Percentiles rank a stretch among this genome's conserved stretches.
Evolutionary conservation across 2,329 filamentous ascomycete species (phyloP).

Genomic region (Arthrinium phaeospermum): DNA sequence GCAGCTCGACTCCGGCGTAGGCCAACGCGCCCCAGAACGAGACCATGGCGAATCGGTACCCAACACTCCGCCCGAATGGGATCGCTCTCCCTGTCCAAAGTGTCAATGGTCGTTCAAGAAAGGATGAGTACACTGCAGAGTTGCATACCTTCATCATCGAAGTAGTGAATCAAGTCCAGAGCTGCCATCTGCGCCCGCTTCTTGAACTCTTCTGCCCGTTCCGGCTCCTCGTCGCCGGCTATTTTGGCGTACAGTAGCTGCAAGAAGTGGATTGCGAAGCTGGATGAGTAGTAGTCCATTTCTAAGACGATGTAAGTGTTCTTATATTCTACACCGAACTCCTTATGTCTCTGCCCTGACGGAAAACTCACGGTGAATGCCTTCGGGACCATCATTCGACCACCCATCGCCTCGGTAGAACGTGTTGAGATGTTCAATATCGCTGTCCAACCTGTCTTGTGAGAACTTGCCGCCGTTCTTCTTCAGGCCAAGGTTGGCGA

Average conservation of each 20-base stretch:
- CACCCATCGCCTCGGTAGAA: slow-evolving; percentile 84
- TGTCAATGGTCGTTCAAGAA: not conserved
- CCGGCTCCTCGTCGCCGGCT: slow-evolving; percentile 69
- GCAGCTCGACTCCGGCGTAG: slow-evolving; percentile 76
- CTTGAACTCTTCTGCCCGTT: slow-evolving; percentile 71
- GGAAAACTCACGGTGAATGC: slow-evolving; percentile 66
- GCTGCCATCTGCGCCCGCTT: slow-evolving; percentile 70
- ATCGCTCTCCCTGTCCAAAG: slow-evolving; percentile 61
- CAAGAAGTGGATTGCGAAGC: slow-evolving; percentile 81
- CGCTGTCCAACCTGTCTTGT: slow-evolving; percentile 70
- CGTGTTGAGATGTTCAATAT: slow-evolving; percentile 79
- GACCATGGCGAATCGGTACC: slow-evolving; percentile 86
- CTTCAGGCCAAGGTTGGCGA: slow-evolving; percentile 79
- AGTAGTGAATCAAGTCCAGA: slow-evolving; percentile 77
- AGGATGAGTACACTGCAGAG: not conserved
- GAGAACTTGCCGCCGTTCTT: slow-evolving; percentile 77
- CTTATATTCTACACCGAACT: not conserved
- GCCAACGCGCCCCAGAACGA: slow-evolving; percentile 82
- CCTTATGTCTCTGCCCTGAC: not conserved
- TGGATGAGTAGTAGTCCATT: slow-evolving; percentile 86
- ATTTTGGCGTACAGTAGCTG: slow-evolving; percentile 79
- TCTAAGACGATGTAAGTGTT: slow-evolving; percentile 45
- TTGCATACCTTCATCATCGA: slow-evolving; percentile 64
- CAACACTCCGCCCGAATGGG: slow-evolving; percentile 78
- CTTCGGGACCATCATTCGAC: slow-evolving; percentile 81